Evolutionary conservation across 305 asterid genomes (phyloP), one percentile per base, ranked within the genome.

Genomic region (Euphrasia arctica): DNA sequence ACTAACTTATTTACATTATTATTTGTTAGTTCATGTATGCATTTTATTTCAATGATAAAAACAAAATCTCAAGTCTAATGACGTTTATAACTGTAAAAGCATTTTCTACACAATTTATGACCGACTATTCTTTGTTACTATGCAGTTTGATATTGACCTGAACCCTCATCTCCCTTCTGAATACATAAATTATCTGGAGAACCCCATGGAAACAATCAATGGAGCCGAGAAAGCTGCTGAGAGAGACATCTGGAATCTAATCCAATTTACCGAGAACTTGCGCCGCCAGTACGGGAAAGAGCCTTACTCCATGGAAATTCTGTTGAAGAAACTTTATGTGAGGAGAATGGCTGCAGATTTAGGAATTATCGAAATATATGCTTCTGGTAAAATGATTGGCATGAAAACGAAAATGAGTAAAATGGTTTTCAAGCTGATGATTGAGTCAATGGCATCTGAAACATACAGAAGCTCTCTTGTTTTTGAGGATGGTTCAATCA

Each of bases 301-400:
- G 80, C 98, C 98, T 69, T 87, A 77, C 80, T 83, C 98, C 59
- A 92, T 92, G 98, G 98, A 89, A 74, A 84, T 89, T 69, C 64
- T 92, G 66, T 79, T 92, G 83, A 92, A 89, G 86, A 92, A 92
- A 81, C 95, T 92, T 18, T 89, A 92, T 61, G 93, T 89, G 60
- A 89, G 81, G 83, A 82, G 98, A 82, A 92, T 92, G 98, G 88
- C 97, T 51, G 95, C 97, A 52, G 98, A 92, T 80, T 67, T 92
- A 74, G 98, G 98, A 69, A 92, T 92, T 68, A 74, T 74, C 54
- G 77, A 78, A 66, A 82, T 92, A 68, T 80, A 75, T 70, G 81
- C 88, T 65, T 83, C 87, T 5, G 96, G 96, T 68, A 92, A 89
- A 85, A 74, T 76, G 75, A 93, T 92, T 64, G 79, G 75, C 75